Evolutionary conservation across 2,329 filamentous ascomycete genomes (phyloP).

Genomic region (Aquanectria penicillioides): DNA sequence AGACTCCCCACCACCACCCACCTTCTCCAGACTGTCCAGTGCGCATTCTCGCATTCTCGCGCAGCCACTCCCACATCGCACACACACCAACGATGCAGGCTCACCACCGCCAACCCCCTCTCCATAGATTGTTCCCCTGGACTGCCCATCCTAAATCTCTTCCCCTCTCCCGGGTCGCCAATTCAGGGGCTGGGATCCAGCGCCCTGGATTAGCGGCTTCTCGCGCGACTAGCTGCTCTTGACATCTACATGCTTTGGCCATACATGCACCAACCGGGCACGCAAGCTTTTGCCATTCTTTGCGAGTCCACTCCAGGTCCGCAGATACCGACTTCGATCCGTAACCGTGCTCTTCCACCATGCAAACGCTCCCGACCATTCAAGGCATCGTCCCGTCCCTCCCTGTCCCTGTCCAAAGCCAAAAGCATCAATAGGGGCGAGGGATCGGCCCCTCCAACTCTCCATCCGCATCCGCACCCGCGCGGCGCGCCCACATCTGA

Average conservation of each 20-base stretch:
- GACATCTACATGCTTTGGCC: no score
- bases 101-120: not conserved
- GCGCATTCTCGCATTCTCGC: no score
- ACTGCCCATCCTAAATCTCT: not conserved
- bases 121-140: not conserved
- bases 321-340: not conserved
- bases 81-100: no score
- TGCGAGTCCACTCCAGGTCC: not conserved
- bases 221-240: conserved; percentile 6
- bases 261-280: conserved; percentile 2
- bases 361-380: conserved; percentile 1
- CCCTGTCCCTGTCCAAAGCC: conserved; percentile 14
- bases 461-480: not conserved
- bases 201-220: not conserved
- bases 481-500: conserved; percentile 1
- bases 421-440: conserved; percentile 11
- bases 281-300: not conserved
- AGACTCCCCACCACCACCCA: not conserved
- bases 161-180: not conserved
- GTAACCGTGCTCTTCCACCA: not conserved
- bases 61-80: no score
- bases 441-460: conserved; percentile 9
- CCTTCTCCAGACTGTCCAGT: not conserved
- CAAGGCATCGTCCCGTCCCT: conserved; percentile 13
- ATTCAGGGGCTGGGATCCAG: not conserved